phyloP scores from a whole-genome alignment of 768 basidiomycete species.

The Crepidotus variabilis region DNA sequence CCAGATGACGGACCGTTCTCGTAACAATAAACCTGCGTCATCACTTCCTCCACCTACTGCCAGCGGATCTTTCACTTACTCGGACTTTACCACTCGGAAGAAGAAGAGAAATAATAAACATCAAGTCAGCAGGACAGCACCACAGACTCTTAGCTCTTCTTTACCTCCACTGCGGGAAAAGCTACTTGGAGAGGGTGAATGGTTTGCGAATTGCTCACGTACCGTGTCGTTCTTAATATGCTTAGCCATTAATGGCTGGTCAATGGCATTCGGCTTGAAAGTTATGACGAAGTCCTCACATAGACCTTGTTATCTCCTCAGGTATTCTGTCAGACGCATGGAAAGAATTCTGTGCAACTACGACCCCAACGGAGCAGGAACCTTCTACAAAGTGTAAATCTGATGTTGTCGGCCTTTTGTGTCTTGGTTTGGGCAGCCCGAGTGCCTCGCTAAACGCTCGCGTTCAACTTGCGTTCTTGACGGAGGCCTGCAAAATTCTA shows the following conservation, averaged over 20 bases:
- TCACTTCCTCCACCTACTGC: background rate
- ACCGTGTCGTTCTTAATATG: conserved; percentile 5
- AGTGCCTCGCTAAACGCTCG: conserved; percentile 55
- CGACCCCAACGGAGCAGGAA: background rate
- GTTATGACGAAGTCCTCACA: background rate
- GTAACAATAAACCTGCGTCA: background rate
- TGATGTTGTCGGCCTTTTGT: conserved; percentile 34
- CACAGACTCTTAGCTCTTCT: conserved; percentile 30
- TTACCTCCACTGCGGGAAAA: conserved; percentile 43
- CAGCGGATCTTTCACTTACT: conserved; percentile 34
- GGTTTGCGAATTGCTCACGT: conserved; percentile 54
- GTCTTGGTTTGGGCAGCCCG: conserved; percentile 77
- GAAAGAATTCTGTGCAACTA: conserved; percentile 14
- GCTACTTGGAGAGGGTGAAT: conserved; percentile 45
- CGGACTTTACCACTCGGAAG: conserved; percentile 46
- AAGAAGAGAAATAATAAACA: conserved; percentile 49
- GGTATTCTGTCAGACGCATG: conserved; percentile 14
- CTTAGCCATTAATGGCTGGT: too few relatives aligned
- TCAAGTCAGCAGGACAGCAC: conserved; percentile 18
- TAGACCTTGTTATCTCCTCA: conserved; percentile 24
- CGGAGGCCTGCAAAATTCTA: conserved; percentile 47
- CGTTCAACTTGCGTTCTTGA: conserved; percentile 66
- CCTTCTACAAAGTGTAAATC: background rate
- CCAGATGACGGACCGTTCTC: background rate
- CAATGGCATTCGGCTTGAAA: background rate